phyloP scores from a whole-genome alignment of 805 yeast species.

The Starmerella floricola region DNA sequence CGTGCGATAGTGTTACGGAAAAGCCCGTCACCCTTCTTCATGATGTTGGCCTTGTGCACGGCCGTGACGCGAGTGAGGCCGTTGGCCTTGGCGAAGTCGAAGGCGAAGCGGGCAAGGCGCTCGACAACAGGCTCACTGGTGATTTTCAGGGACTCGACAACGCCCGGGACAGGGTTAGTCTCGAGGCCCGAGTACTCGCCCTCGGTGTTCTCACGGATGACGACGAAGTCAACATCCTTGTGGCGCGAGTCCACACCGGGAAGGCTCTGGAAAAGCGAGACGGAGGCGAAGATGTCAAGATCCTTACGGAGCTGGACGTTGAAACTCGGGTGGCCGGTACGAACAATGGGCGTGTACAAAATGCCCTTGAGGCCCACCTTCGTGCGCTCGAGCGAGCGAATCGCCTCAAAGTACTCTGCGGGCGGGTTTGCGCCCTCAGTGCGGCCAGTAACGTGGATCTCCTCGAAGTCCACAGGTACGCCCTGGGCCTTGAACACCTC shows the following conservation, averaged over 20 bases:
- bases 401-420: constrained; percentile 68
- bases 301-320: constrained; percentile 96
- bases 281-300: constrained; percentile 87
- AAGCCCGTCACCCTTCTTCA: constrained; percentile 97
- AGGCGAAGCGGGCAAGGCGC: constrained; percentile 94
- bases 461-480: constrained; percentile 91
- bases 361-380: constrained; percentile 95
- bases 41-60: constrained; percentile 97
- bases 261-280: constrained; percentile 84
- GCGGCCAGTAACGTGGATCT: constrained; percentile 44
- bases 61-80: constrained; percentile 89
- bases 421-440: constrained; percentile 42
- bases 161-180: constrained; percentile 77
- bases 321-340: constrained; percentile 68
- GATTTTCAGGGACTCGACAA: constrained; percentile 90
- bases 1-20: constrained; percentile 88
- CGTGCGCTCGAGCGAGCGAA: constrained; percentile 84
- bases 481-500: constrained; percentile 75
- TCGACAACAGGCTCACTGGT: constrained; percentile 90
- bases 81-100: constrained; percentile 86
- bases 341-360: constrained; percentile 77
- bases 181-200: constrained; percentile 99
- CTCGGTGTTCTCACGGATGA: constrained; percentile 98
- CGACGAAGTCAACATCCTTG: constrained; percentile 67
- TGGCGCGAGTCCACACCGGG: constrained; percentile 89